phyloP scores from a whole-genome alignment of 345 rosid genomes.

The Eucalyptus pauciflora region DNA sequence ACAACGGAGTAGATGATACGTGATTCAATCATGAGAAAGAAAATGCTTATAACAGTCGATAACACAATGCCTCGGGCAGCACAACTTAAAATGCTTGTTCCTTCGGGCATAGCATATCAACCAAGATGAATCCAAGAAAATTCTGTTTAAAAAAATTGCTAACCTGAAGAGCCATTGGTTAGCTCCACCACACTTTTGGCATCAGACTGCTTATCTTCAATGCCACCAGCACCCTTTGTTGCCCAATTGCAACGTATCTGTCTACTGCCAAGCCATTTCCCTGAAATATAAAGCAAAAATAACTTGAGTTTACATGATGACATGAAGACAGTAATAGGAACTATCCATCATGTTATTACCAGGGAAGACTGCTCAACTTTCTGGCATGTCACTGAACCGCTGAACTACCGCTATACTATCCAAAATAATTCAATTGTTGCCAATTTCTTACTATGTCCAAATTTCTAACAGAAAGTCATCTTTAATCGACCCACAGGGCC shows the following conservation, averaged over 20 bases:
- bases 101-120: background rate
- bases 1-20: background rate
- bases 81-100: background rate
- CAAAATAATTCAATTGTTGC: background rate
- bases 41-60: background rate
- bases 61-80: background rate
- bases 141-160: background rate
- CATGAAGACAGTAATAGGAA: background rate
- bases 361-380: background rate
- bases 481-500: background rate
- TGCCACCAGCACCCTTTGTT: constrained; percentile 71
- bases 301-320: background rate
- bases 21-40: background rate
- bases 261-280: constrained; percentile 95
- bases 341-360: background rate
- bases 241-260: constrained; percentile 99
- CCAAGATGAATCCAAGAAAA: background rate
- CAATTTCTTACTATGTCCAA: background rate
- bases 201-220: constrained; percentile 84
- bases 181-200: constrained; percentile 84
- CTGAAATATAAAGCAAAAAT: constrained; percentile 6
- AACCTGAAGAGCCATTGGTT: constrained; percentile 82
- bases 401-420: background rate
- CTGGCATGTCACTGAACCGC: background rate
- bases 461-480: background rate